Evolutionary conservation across 257 asterid genomes (phyloP), one percentile per base, ranked within the genome.

Genomic region (Solanum piurae): DNA sequence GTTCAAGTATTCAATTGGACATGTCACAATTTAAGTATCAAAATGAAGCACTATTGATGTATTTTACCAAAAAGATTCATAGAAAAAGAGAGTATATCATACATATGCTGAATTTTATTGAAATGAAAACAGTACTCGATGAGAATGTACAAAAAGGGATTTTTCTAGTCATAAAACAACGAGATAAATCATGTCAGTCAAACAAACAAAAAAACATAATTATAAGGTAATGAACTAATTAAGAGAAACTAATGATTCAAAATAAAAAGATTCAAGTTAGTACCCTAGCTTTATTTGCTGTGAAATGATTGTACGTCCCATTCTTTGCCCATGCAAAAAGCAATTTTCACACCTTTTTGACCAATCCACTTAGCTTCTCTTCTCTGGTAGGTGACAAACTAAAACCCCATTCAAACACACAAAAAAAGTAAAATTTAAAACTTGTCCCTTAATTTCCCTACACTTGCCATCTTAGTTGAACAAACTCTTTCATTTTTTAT

Each of bases 261-360:
- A 86, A 86, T 83, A 74, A 69, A 87, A 60, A 23, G 87, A 84
- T 64, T 85, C 44, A 79, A 87, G 86, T 82, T 71, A 71, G 87
- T 82, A 79, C 79, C 62, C 72, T 37, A 16, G 33, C 42, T 18
- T 40, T 79, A 23, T 82, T 37, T 33, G 33, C n/a, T 23, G 29
- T 40, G 91, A 88, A 91, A 91, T 94, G 92, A 94, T 93, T 92
- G 89, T 89, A 33, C 87, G 89, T 86, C 91, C 91, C 89, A 86
- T 84, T 40, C 42, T 87, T 20, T 80, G 13, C 69, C 93, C 92
- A 91, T 91, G 92, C 91, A 92, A 60, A 92, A 91, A 87, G 89
- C 87, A 90, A 91, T 86, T 84, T 75, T 55, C 46, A 23, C 20
- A 38, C 34, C 82, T 89, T 90, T 93, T 94, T 93, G 97, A 93